Evolutionary conservation across 495 filamentous ascomycete species (phyloP).

Genomic region (Articulospora tetracladia): DNA sequence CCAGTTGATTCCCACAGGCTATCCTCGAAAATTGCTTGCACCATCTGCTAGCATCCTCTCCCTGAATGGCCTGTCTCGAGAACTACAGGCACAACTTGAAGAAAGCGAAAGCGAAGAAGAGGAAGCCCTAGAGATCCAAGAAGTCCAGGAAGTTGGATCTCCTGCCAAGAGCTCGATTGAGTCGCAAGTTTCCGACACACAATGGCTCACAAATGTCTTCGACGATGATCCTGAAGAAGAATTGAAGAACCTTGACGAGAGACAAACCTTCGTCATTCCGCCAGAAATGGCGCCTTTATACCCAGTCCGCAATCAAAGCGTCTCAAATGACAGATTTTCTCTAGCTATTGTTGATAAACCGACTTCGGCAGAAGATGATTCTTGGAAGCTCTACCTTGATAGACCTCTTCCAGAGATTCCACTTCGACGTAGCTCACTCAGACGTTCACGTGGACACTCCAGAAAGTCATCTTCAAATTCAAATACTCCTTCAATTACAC

Average conservation of each 20-base stretch:
- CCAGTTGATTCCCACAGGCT: conserved; percentile 12
- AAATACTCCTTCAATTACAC: conserved; percentile 32
- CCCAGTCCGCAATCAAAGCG: background rate
- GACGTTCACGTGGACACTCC: conserved; percentile 2
- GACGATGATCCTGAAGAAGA: conserved; percentile 1
- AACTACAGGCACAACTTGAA: conserved; percentile 1
- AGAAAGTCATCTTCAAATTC: conserved; percentile 22
- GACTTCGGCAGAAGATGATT: conserved; percentile 18
- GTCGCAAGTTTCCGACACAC: conserved; percentile 1
- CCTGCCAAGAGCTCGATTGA: background rate
- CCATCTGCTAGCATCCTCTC: conserved; percentile 10
- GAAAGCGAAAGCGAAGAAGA: background rate
- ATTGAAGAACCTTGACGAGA: background rate
- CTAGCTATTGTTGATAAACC: conserved; percentile 12
- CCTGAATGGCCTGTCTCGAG: conserved; percentile 6
- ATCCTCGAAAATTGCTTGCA: conserved; percentile 14
- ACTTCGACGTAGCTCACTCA: conserved; percentile 1
- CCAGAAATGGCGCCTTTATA: background rate
- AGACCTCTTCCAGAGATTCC: conserved; percentile 43
- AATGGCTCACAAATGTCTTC: conserved; percentile 14
- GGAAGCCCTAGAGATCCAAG: no score
- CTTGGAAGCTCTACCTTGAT: conserved; percentile 26
- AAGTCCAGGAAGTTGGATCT: background rate
- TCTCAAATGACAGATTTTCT: background rate
- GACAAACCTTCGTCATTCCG: background rate